Base-by-base conservation (phyloP, 306 rosid genomes). In the Vigna angularis region DNA sequence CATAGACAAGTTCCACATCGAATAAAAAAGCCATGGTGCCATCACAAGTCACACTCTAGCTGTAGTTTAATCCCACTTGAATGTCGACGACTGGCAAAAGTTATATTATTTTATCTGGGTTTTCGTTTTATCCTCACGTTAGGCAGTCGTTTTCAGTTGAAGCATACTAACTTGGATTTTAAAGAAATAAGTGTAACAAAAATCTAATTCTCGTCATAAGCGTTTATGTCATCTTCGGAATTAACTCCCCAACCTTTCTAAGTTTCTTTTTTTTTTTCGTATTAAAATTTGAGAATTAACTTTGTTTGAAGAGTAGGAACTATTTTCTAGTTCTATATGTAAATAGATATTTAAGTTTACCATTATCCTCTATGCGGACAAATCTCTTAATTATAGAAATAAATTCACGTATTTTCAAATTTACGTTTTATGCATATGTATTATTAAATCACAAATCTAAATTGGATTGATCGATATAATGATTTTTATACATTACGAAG, bases 41-140 rank as follows among this genome's bases (percentile, higher is more conserved):
- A 69, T 70, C 82, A 78, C 57, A 49, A 47, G 69, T 73, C 79
- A 42, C 49, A 52, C 59, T 63, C 66, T 70, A 64, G 15, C 14
- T 22, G 8, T 68, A 12, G 49, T 70, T 48, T 70, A 59, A 24
- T 58, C 55, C 64, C 71, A 62, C 78, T 79, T 61, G 44, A 70
- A 14, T 49, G 32, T 59, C 30, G 45, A 55, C 15, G 38, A 3
- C 68, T 4, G 48, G 42, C 68, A 70, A 59, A 70, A 59, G 53
- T 42, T 6, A 42, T 18, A 15, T 56, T 0, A 9, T 48, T 42
- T 69, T 4, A 70, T 70, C 50, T 6, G 26, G 6, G 22, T 51
- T 50, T 65, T n/a, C 13, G 32, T 18, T 15, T 75, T 18, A 34
- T 13, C 17, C 28, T 36, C 40, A 15, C 3, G 30, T 51, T 12